A percentile compares a stretch with the other conserved stretches of the same genome.
phyloP scores from a whole-genome alignment of 1,284 basidiomycete species.

The Marasmius oreades region DNA sequence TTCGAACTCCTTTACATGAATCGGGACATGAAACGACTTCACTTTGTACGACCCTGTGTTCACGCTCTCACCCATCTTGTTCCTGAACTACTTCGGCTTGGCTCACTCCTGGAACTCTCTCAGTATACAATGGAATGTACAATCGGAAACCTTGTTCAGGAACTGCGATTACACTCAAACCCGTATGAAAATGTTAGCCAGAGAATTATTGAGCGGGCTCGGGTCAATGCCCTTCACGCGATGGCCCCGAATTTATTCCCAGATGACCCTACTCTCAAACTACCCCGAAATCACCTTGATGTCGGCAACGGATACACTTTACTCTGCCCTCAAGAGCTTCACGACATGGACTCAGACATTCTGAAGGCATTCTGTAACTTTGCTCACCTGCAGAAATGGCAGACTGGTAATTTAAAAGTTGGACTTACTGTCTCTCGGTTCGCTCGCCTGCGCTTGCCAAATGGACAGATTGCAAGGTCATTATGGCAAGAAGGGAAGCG shows the following conservation, averaged over 20 bases:
- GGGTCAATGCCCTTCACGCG: constrained; percentile 18
- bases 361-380: neutral
- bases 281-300: neutral
- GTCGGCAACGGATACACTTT: neutral
- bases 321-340: neutral
- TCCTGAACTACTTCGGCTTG: constrained; percentile 17
- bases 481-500: constrained; percentile 20
- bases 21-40: constrained; percentile 16
- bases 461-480: constrained; percentile 25
- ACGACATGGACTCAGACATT: neutral
- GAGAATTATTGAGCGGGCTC: neutral
- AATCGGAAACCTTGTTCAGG: constrained; percentile 22
- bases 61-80: constrained; percentile 12
- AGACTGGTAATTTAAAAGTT: neutral
- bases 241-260: no score
- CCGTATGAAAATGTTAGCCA: constrained; percentile 13
- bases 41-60: constrained; percentile 22
- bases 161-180: constrained; percentile 18
- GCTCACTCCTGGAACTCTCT: constrained; percentile 11
- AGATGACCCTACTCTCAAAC: constrained; percentile 14
- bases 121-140: constrained; percentile 25
- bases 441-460: constrained; percentile 26
- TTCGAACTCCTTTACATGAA: constrained; percentile 28
- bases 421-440: constrained; percentile 14
- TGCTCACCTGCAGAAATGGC: neutral